phyloP scores from a whole-genome alignment of 1,139 yeast genomes.

The Yamadazyma triangularis region DNA sequence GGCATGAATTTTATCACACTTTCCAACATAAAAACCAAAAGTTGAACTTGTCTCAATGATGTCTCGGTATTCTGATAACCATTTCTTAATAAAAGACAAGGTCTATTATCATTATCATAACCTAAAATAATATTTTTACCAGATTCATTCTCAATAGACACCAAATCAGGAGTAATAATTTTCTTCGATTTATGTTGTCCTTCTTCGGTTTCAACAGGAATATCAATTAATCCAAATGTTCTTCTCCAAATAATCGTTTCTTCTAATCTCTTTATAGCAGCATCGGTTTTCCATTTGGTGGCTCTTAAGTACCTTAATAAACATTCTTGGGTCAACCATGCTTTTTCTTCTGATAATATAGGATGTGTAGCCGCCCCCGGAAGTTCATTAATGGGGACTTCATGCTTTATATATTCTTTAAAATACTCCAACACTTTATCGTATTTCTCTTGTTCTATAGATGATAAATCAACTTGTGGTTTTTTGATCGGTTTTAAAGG shows the following conservation, averaged over 20 bases:
- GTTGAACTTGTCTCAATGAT: slow-evolving; percentile 42
- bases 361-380: slow-evolving; percentile 18
- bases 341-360: slow-evolving; percentile 54
- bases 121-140: slow-evolving; percentile 48
- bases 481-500: slow-evolving; percentile 34
- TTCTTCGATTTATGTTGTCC: too few relatives aligned
- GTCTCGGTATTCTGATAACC: slow-evolving; percentile 48
- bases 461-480: slow-evolving; percentile 25
- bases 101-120: slow-evolving; percentile 43
- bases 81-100: slow-evolving; percentile 45
- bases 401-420: slow-evolving; percentile 15
- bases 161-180: slow-evolving; percentile 22
- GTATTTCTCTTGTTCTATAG: slow-evolving; percentile 27
- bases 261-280: slow-evolving; percentile 38
- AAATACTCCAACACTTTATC: slow-evolving; percentile 22
- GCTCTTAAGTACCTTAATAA: slow-evolving; percentile 45
- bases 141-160: slow-evolving; percentile 38
- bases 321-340: slow-evolving; percentile 68
- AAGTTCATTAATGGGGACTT: slow-evolving; percentile 20
- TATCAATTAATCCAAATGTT: slow-evolving; percentile 37
- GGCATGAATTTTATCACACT: slow-evolving; percentile 47
- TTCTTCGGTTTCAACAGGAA: slow-evolving; percentile 24
- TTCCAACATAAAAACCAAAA: slow-evolving; percentile 48
- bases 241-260: slow-evolving; percentile 46
- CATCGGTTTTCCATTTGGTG: slow-evolving; percentile 39